Percentiles rank a stretch among this genome's conserved stretches.
Evolutionary conservation across 1,284 basidiomycete species (phyloP).

Genomic region (Ganoderma boninense): DNA sequence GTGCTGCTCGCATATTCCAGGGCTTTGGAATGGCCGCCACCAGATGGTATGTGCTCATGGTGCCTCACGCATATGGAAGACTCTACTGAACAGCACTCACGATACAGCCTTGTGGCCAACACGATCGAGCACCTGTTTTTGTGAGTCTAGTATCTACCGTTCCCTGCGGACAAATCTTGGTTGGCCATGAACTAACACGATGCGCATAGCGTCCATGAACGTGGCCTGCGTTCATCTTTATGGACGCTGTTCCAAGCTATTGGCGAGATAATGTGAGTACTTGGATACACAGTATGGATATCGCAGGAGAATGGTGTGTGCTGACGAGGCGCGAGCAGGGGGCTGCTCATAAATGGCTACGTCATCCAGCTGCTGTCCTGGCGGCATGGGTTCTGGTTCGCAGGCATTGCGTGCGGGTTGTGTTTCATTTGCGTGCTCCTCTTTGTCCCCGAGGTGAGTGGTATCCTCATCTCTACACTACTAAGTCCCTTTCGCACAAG

Average conservation of each 20-base stretch:
- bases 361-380: slow-evolving; percentile 51
- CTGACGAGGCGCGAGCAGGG: slow-evolving; percentile 24
- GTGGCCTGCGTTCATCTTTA: slow-evolving; percentile 31
- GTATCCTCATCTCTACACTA: neutral
- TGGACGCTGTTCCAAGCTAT: slow-evolving; percentile 50
- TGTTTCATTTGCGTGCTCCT: slow-evolving; percentile 47
- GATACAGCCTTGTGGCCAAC: slow-evolving; percentile 46
- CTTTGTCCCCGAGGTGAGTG: slow-evolving; percentile 51
- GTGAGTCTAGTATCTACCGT: slow-evolving; percentile 30
- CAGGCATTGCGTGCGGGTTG: slow-evolving; percentile 50
- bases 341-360: slow-evolving; percentile 51
- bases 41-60: too few relatives aligned
- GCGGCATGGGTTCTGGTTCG: slow-evolving; percentile 54
- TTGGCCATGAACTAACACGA: slow-evolving; percentile 48
- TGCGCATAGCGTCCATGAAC: slow-evolving; percentile 33
- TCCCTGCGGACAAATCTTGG: slow-evolving; percentile 41
- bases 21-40: slow-evolving; percentile 52
- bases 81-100: too few relatives aligned
- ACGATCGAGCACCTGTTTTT: slow-evolving; percentile 54
- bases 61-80: too few relatives aligned
- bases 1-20: slow-evolving; percentile 52
- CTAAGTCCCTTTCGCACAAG: too few relatives aligned
- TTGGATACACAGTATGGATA: neutral
- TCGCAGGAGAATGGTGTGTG: neutral
- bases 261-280: slow-evolving; percentile 49